A percentile compares a stretch with the other conserved stretches of the same genome.
Conservation (phyloP, 345 rosid genomes). For the Eucalyptus brandiana region DNA sequence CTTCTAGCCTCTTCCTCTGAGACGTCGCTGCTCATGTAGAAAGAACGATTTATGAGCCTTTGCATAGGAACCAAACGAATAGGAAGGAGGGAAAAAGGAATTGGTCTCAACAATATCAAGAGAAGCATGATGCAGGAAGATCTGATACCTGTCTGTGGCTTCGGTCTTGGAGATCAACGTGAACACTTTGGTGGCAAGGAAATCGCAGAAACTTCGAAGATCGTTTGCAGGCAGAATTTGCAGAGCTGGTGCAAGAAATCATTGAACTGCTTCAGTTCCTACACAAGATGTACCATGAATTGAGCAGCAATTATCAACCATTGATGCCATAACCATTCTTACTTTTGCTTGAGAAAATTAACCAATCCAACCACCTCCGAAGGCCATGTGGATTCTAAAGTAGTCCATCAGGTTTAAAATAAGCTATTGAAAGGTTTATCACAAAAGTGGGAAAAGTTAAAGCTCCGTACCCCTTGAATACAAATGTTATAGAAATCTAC, state of each 20-base stretch:
- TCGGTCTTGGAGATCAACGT: slow-evolving; percentile 67
- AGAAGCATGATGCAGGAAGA: background rate
- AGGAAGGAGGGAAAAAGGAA: background rate
- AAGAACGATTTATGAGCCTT: background rate
- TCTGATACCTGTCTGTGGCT: slow-evolving; percentile 65
- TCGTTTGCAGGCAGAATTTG: slow-evolving; percentile 23
- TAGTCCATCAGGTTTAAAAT: background rate
- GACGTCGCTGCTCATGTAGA: slow-evolving; percentile 36
- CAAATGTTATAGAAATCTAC: background rate
- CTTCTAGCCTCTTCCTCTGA: slow-evolving; percentile 44
- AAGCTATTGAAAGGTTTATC: background rate
- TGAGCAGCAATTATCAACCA: background rate
- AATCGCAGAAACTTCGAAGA: slow-evolving; percentile 20
- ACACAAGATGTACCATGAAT: slow-evolving; percentile 2
- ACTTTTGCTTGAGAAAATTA: background rate
- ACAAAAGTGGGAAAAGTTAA: background rate
- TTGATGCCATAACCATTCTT: background rate
- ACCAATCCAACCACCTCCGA: background rate
- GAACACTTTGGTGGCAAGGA: slow-evolving; percentile 34
- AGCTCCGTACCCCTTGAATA: background rate
- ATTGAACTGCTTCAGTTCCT: slow-evolving; percentile 83
- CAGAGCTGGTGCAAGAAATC: slow-evolving; percentile 34
- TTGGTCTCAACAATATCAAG: background rate
- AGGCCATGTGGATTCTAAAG: background rate
- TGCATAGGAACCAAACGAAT: background rate